These are phyloP conservation scores for Scalesia atractyloides DNA, from an alignment of 129 eudicot species.

Conservation along the genomic window DNA sequence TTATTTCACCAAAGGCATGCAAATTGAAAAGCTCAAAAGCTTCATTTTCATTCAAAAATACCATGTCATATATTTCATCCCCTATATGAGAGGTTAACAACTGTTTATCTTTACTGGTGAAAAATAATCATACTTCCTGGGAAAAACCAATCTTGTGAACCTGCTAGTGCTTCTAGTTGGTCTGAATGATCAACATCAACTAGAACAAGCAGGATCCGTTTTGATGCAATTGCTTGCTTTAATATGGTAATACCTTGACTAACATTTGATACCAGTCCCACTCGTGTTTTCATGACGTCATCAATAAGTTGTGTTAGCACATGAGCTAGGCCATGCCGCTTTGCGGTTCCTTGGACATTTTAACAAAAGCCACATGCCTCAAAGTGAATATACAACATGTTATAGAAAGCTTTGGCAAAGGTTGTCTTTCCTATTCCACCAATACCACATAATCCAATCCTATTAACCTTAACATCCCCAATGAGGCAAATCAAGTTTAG, in stretches of 20 bases:
- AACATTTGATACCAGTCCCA: background rate
- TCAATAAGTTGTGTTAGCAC: slow-evolving; percentile 9
- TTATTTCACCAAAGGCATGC: background rate
- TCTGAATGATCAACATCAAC: slow-evolving; percentile 15
- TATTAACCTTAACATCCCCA: slow-evolving; percentile 4
- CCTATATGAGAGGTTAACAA: slow-evolving; percentile 12
- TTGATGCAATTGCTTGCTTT: background rate
- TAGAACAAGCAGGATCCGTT: background rate
- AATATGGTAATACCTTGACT: background rate
- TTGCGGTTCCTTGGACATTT: slow-evolving; percentile 19
- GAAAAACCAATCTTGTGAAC: slow-evolving; percentile 15
- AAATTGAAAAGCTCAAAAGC: slow-evolving; percentile 12
- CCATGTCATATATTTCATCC: slow-evolving; percentile 16
- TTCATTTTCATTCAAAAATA: background rate
- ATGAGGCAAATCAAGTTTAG: background rate
- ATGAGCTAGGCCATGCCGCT: slow-evolving; percentile 4
- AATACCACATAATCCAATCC: slow-evolving; percentile 32
- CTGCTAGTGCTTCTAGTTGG: slow-evolving; percentile 15
- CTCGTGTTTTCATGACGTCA: slow-evolving; percentile 10
- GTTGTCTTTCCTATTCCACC: slow-evolving; percentile 33
- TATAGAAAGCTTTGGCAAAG: slow-evolving; percentile 21
- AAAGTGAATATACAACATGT: slow-evolving; percentile 7
- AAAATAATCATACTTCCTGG: slow-evolving; percentile 14
- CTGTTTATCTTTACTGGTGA: slow-evolving; percentile 25
- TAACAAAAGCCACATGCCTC: slow-evolving; percentile 16